A percentile compares a stretch with the other conserved stretches of the same genome.
Evolutionary conservation across 345 rosid genomes (phyloP).

Genomic region (Viola odorata): DNA sequence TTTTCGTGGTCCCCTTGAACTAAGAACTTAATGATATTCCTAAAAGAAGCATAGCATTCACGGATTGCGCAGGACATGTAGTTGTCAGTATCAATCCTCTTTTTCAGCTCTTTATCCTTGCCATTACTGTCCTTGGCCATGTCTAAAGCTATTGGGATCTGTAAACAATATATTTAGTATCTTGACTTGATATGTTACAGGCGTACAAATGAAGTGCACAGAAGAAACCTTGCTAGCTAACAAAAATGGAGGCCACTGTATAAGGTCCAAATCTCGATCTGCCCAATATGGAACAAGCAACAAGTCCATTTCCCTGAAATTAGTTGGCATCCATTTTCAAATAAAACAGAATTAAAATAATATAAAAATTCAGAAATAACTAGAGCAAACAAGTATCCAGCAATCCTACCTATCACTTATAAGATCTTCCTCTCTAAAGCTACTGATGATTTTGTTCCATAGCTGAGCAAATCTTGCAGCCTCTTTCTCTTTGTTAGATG

Average conservation of each 20-base stretch:
- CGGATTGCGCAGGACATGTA: slow-evolving; percentile 92
- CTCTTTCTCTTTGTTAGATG: slow-evolving; percentile 59
- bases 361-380: background rate
- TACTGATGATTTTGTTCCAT: slow-evolving; percentile 94
- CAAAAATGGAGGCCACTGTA: slow-evolving; percentile 98
- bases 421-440: slow-evolving; percentile 96
- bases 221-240: slow-evolving; percentile 89
- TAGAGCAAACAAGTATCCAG: background rate
- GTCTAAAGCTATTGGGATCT: slow-evolving; percentile 98
- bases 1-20: slow-evolving; percentile 71
- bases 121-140: slow-evolving; percentile 98
- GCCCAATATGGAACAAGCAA: slow-evolving; percentile 99
- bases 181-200: slow-evolving; percentile 4
- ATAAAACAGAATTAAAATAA: background rate
- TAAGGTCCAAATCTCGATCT: slow-evolving; percentile 78
- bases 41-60: slow-evolving; percentile 95
- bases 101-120: slow-evolving; percentile 82
- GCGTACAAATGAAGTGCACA: slow-evolving; percentile 1
- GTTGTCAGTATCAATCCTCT: slow-evolving; percentile 60
- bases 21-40: slow-evolving; percentile 63
- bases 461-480: slow-evolving; percentile 96
- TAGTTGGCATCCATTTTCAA: slow-evolving; percentile 20
- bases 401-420: slow-evolving; percentile 59
- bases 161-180: slow-evolving; percentile 15
- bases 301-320: slow-evolving; percentile 85